Conservation (phyloP, 1,284 basidiomycete species). For the Fistulinella cinereoalba region DNA sequence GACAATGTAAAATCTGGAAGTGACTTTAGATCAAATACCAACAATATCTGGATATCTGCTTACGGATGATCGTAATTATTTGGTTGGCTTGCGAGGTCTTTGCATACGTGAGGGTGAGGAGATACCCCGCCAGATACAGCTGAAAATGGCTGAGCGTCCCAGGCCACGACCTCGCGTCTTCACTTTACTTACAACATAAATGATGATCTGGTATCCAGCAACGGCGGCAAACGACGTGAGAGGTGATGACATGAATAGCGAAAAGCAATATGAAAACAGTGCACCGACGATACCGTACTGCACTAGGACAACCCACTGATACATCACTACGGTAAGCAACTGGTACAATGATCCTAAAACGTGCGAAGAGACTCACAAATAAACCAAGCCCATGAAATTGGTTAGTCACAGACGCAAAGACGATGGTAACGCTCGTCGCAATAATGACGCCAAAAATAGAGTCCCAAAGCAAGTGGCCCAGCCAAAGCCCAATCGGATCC, state of each 20-base stretch:
- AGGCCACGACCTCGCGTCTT: no score
- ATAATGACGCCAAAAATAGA: slow-evolving; percentile 55
- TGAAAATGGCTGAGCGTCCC: slow-evolving; percentile 23
- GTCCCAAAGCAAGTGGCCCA: slow-evolving; percentile 78
- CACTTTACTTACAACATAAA: slow-evolving; percentile 57
- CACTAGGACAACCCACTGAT: slow-evolving; percentile 67
- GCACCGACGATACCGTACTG: slow-evolving; percentile 69
- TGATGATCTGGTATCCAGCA: slow-evolving; percentile 73
- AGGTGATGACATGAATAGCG: slow-evolving; percentile 62
- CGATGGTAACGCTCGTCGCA: slow-evolving; percentile 58
- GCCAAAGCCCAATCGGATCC: slow-evolving; percentile 71
- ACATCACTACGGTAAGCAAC: no score
- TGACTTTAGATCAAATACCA: not conserved
- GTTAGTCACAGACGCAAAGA: slow-evolving; percentile 55
- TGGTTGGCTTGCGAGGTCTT: slow-evolving; percentile 51
- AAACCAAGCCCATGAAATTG: slow-evolving; percentile 73
- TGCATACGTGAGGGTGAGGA: slow-evolving; percentile 70
- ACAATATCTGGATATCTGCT: slow-evolving; percentile 6
- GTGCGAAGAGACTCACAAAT: slow-evolving; percentile 43
- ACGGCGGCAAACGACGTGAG: slow-evolving; percentile 72
- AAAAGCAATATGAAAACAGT: slow-evolving; percentile 66
- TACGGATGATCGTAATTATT: slow-evolving; percentile 61
- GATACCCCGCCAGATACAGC: slow-evolving; percentile 64
- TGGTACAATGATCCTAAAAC: slow-evolving; percentile 1
- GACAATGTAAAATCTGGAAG: slow-evolving; percentile 61